Evolutionary conservation across 139 green algal genomes (phyloP).

Genomic region (Auxenochlorella pyrenoidosa): DNA sequence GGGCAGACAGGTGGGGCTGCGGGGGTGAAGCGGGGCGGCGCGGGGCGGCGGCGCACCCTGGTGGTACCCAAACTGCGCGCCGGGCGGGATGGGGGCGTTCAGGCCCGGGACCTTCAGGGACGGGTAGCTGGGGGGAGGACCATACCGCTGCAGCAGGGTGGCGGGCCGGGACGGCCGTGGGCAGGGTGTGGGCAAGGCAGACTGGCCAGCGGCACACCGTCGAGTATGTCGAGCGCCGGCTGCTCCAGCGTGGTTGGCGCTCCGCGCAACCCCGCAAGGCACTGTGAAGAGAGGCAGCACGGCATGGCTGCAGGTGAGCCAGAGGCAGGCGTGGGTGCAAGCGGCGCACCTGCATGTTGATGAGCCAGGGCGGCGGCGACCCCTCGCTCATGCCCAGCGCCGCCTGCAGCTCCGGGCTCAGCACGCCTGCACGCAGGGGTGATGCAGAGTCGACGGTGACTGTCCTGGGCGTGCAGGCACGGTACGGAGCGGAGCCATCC

Average conservation of each 20-base stretch:
- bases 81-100: slow-evolving; percentile 94
- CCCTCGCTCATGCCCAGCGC: slow-evolving; percentile 89
- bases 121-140: slow-evolving; percentile 95
- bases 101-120: slow-evolving; percentile 89
- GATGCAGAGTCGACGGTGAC: background rate
- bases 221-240: too few species aligned
- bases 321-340: background rate
- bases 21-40: background rate
- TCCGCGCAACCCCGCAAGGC: too few species aligned
- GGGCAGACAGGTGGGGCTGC: background rate
- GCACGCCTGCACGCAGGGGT: slow-evolving; percentile 52
- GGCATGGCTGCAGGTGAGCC: too few species aligned
- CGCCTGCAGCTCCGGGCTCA: slow-evolving; percentile 76
- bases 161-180: too few species aligned
- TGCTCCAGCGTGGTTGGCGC: too few species aligned
- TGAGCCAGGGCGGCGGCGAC: slow-evolving; percentile 93
- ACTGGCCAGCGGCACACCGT: background rate
- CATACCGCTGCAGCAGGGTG: slow-evolving; percentile 83
- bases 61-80: slow-evolving; percentile 90
- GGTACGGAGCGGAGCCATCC: too few species aligned
- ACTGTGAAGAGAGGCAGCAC: too few species aligned
- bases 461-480: too few species aligned
- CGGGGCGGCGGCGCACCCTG: slow-evolving; percentile 42
- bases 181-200: background rate
- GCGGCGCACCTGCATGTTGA: slow-evolving; percentile 85